Base-by-base conservation (phyloP, 1,284 basidiomycete species). In the Grifola frondosa region DNA sequence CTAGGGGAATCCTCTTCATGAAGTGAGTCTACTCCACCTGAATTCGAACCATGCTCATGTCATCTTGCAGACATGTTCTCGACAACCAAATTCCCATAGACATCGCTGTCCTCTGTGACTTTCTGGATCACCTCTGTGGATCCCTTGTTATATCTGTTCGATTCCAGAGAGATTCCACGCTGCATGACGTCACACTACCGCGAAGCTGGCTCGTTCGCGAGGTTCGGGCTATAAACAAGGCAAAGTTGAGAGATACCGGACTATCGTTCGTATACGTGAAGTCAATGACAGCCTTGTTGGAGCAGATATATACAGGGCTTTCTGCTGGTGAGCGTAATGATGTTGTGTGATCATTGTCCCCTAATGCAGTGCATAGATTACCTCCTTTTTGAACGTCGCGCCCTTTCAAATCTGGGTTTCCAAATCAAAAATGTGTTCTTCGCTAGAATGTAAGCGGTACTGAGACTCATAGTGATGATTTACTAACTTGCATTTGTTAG, bases 161-260 rank as follows among this genome's bases (percentile, higher is more conserved):
- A 13, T 42, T 61, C 23, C 48, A 57, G 13, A 52, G 32, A 1
- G 25, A 25, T 1, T 50, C 45, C 1, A 57, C 53, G 11, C 54
- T 77, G 0, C 71, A 80, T 38, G 64, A 67, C 10, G 50, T 75
- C 12, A 69, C 69, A 3, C 62, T 81, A 21, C 78, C 77, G 0
- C 66, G 69, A 13, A 71, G 67, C 37, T 80, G 76, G 76, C 44
- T 78, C 10, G 40, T 63, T 4, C 55, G 54, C 3, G 53, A 66
- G 3, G 46, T 64, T 4, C 26, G 32, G 4, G 35, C 31, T 11
- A 13, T 34, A 2, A 21, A 36, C 1, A 13, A 8, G 0, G 28
- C 48, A 13, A 8, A 13, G 3, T 9, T 30, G 10, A 46, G 44
- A 26, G 35, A 49, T 15, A 50, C 30, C 10, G 33, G 30, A 4